phyloP scores from a whole-genome alignment of 495 filamentous ascomycete genomes.

The Talaromyces nanjingensis region DNA sequence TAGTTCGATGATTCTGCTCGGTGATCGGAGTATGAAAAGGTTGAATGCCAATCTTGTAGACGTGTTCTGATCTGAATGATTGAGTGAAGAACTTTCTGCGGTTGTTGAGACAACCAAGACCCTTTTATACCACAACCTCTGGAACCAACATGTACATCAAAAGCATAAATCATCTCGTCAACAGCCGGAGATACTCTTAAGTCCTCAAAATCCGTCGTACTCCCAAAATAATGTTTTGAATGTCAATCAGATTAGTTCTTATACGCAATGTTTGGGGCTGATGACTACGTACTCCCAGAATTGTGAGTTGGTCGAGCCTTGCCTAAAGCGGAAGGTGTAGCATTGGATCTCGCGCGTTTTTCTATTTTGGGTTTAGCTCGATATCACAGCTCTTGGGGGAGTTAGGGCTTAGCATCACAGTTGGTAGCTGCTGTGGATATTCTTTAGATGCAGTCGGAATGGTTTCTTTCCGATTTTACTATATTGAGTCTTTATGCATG shows the following conservation, averaged over 20 bases:
- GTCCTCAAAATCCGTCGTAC: background rate
- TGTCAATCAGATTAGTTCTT: background rate
- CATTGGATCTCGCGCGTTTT: too few species aligned
- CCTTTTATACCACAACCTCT: background rate
- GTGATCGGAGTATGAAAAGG: too few species aligned
- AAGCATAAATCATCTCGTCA: background rate
- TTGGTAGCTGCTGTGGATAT: too few species aligned
- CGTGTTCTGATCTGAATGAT: background rate
- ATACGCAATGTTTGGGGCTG: background rate
- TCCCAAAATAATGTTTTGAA: background rate
- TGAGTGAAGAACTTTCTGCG: background rate
- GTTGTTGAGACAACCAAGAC: background rate
- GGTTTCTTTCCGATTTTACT: background rate
- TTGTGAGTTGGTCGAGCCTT: too few species aligned
- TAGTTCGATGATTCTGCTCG: too few species aligned
- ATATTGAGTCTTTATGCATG: background rate
- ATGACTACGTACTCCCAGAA: too few species aligned
- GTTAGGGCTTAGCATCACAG: too few species aligned
- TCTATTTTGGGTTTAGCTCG: too few species aligned
- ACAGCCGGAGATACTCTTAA: background rate
- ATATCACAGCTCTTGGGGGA: too few species aligned
- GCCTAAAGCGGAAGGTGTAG: too few species aligned
- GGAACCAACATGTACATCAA: background rate
- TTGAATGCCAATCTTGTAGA: too few species aligned
- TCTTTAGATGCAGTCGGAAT: background rate